Percentiles rank a stretch among this genome's conserved stretches.
Conservation (phyloP, 805 yeast genomes). For the Nakazawaea sp. region DNA sequence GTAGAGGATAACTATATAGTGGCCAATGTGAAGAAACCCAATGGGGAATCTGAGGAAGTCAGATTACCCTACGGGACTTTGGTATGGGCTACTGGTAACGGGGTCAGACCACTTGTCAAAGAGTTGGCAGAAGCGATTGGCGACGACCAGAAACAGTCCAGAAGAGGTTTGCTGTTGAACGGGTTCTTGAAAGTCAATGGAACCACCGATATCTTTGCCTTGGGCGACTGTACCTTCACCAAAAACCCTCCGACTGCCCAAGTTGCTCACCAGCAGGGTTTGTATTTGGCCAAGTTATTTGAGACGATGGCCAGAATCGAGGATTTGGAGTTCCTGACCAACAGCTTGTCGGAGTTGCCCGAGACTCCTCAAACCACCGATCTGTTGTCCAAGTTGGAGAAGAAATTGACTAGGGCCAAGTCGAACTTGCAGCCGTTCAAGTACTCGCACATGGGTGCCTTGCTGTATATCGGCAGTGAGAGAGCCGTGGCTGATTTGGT, state of each 20-base stretch:
- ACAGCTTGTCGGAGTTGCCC: constrained; percentile 27
- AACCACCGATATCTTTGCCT: constrained; percentile 70
- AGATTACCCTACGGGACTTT: constrained; percentile 83
- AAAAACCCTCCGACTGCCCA: constrained; percentile 95
- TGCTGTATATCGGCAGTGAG: constrained; percentile 91
- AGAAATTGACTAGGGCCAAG: constrained; percentile 35
- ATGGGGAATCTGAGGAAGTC: constrained; percentile 53
- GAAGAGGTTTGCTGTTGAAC: constrained; percentile 86
- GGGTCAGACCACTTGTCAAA: constrained; percentile 70
- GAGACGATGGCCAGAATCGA: constrained; percentile 59
- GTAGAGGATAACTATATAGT: constrained; percentile 67
- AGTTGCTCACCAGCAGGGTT: constrained; percentile 94
- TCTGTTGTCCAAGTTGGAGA: constrained; percentile 31
- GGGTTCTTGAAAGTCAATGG: constrained; percentile 82
- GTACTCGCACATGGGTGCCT: constrained; percentile 85
- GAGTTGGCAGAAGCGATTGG: constrained; percentile 59
- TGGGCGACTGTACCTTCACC: constrained; percentile 93
- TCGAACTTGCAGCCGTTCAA: constrained; percentile 53
- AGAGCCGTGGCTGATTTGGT: constrained; percentile 90
- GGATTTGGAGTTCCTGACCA: constrained; percentile 38
- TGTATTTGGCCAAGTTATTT: constrained; percentile 68
- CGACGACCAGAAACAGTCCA: constrained; percentile 70
- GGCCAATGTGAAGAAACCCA: constrained; percentile 60
- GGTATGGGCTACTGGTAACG: constrained; percentile 98
- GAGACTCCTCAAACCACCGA: constrained; percentile 6